Evolutionary conservation across 352 stramenopile genomes (phyloP), one percentile per base, ranked within the genome.

Genomic region (Phytophthora foliorum): DNA sequence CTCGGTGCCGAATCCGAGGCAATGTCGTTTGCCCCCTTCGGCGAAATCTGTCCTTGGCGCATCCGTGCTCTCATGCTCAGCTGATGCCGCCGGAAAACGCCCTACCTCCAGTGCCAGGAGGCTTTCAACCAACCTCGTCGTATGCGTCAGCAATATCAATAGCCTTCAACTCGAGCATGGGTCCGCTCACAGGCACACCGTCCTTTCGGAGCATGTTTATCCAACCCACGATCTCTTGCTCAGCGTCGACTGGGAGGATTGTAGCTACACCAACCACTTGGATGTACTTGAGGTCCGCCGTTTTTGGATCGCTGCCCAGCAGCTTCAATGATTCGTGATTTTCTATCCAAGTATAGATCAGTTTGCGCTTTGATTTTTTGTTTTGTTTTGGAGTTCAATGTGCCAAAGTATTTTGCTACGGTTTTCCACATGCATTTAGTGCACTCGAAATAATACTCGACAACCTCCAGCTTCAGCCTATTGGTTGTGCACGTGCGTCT

Each of bases 151-250:
- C 16, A 42, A 29, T 38, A 16, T 44, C 31, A 14, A 27, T 29
- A 14, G 27, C 31, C 29, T 38, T n/a, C 17, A 56, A 5, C 29
- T 44, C 3, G 6, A 56, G 17, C 49, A 44, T 56, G 3, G 29
- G 3, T 3, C 13, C 10, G 49, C 49, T 56, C 11, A 56, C 49
- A 17, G 49, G 49, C 3, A 22, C 49, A n/a, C 49, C 49, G 19
- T 56, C 49, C 11, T 56, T 56, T 19, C 49, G 29, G 14, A 56
- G 16, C 31, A 56, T 44, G n/a, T 42, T 31, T 6, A 56, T 56
- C 49, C 49, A 56, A 4, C 13, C 3, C 2, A 56, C 31, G 19
- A 56, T 25, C 9, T 56, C 49, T 29, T n/a, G 6, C 49, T 56
- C 49, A 3, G 49, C 49, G 4, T 32, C 48, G 16, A 29, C 11